Evolutionary conservation across 2,329 filamentous ascomycete genomes (phyloP).

Genomic region (Colletotrichum shisoi): DNA sequence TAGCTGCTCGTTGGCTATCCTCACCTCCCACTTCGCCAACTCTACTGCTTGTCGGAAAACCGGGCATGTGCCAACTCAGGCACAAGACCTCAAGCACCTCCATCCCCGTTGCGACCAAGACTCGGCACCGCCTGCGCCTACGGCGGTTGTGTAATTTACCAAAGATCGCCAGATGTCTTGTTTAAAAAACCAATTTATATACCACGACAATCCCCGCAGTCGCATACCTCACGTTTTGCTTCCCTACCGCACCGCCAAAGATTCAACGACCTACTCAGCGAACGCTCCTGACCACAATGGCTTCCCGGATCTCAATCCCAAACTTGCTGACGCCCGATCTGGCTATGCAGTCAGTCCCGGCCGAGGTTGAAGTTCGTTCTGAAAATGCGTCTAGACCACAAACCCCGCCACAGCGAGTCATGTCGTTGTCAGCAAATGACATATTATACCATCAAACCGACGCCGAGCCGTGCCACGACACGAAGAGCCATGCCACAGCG

Average conservation of each 20-base stretch:
- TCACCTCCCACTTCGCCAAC: slow-evolving; percentile 5
- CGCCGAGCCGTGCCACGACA: background rate
- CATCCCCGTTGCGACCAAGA: background rate
- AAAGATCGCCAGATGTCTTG: background rate
- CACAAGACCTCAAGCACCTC: background rate
- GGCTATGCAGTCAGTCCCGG: background rate
- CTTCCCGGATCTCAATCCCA: slow-evolving; percentile 9
- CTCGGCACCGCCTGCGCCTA: background rate
- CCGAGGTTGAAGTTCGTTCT: background rate
- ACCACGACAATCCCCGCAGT: slow-evolving; percentile 4
- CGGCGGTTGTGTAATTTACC: background rate
- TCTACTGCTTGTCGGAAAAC: background rate
- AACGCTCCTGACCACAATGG: slow-evolving; percentile 3
- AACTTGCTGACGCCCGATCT: background rate
- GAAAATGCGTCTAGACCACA: background rate
- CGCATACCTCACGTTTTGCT: slow-evolving; percentile 15
- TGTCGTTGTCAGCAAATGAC: background rate
- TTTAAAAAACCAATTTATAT: slow-evolving; percentile 4
- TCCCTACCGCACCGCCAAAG: background rate
- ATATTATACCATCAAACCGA: background rate
- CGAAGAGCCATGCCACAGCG: background rate
- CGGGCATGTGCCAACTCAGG: background rate
- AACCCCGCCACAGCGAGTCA: background rate
- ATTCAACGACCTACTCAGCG: slow-evolving; percentile 5
- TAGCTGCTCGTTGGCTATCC: background rate